Evolutionary conservation across 202 grass and related monocot genomes (phyloP).

Genomic region (Panicum hallii): DNA sequence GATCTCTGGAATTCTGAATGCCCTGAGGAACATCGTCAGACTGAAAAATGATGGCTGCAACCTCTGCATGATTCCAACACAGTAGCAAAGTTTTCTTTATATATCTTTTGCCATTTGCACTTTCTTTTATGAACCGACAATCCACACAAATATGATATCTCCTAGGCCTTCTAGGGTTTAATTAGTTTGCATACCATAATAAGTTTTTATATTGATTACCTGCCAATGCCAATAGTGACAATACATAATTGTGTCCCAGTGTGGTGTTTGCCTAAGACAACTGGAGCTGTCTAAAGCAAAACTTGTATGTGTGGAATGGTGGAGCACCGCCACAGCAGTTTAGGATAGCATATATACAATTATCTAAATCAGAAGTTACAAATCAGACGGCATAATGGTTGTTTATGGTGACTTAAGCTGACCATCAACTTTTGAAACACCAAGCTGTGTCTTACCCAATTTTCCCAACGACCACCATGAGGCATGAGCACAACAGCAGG

Average conservation of each 20-base stretch:
- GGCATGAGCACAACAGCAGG: slow-evolving; percentile 27
- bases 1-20: background rate
- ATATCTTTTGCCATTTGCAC: background rate
- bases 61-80: background rate
- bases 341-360: background rate
- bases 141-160: slow-evolving; percentile 12
- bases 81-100: background rate
- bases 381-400: slow-evolving; percentile 38
- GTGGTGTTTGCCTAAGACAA: slow-evolving; percentile 36
- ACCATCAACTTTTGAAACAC: slow-evolving; percentile 46
- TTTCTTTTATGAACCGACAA: background rate
- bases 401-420: slow-evolving; percentile 35
- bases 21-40: slow-evolving; percentile 5
- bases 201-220: slow-evolving; percentile 50
- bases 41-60: slow-evolving; percentile 22
- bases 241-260: slow-evolving; percentile 39
- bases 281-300: slow-evolving; percentile 51
- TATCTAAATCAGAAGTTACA: slow-evolving; percentile 39
- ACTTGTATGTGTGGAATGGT: background rate
- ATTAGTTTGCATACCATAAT: background rate
- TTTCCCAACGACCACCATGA: slow-evolving; percentile 25
- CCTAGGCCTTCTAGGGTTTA: slow-evolving; percentile 30
- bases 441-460: slow-evolving; percentile 17
- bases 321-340: slow-evolving; percentile 18
- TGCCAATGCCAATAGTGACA: slow-evolving; percentile 52